Evolutionary conservation across 352 stramenopile genomes (phyloP).

Genomic region (Hyaloperonospora arabidopsidis): DNA sequence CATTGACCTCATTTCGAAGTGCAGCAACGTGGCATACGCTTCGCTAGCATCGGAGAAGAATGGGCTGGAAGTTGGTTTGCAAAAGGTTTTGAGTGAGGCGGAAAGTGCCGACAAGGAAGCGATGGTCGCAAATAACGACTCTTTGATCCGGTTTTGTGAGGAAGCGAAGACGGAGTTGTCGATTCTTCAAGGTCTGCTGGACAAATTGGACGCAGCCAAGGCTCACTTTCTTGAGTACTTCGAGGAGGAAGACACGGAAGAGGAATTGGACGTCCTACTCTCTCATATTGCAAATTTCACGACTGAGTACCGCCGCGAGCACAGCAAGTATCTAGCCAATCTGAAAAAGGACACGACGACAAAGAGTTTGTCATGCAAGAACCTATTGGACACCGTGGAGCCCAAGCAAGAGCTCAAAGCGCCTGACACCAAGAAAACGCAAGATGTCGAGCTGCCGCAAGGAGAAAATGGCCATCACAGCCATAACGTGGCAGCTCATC

Average conservation of each 20-base stretch:
- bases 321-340: conserved; percentile 55
- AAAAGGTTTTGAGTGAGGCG: conserved; percentile 47
- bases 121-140: conserved; percentile 6
- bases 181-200: conserved; percentile 37
- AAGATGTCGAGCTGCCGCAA: conserved; percentile 17
- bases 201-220: conserved; percentile 55
- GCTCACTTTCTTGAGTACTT: conserved; percentile 72
- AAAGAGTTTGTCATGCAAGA: conserved; percentile 27
- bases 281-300: conserved; percentile 71
- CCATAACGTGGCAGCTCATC: conserved; percentile 16
- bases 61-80: conserved; percentile 50
- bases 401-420: conserved; percentile 22
- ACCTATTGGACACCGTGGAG: conserved; percentile 21
- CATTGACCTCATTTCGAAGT: conserved; percentile 67
- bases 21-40: conserved; percentile 60
- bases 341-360: conserved; percentile 38
- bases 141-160: conserved; percentile 50
- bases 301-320: conserved; percentile 59
- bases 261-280: conserved; percentile 70
- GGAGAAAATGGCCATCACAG: conserved; percentile 11
- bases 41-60: conserved; percentile 66
- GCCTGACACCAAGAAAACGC: conserved; percentile 16
- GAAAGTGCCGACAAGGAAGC: conserved; percentile 8
- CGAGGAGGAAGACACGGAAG: conserved; percentile 71
- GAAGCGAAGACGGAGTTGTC: conserved; percentile 56